Evolutionary conservation across 768 basidiomycete species (phyloP).

Genomic region (Phylloporus scabripes): DNA sequence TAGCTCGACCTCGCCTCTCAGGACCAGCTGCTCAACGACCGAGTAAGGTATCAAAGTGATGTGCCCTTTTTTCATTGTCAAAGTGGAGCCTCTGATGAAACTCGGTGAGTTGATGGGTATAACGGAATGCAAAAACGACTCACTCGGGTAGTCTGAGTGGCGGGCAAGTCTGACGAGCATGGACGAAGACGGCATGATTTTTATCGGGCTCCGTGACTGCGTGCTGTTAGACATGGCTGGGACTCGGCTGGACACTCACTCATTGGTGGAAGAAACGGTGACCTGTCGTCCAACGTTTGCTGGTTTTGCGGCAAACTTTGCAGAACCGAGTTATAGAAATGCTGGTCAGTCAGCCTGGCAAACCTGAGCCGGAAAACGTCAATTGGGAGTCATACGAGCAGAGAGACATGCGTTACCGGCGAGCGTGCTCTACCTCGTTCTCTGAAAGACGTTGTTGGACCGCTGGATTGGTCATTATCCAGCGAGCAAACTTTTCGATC

Average conservation of each 20-base stretch:
- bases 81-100: conserved; percentile 51
- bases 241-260: conserved; percentile 35
- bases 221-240: conserved; percentile 4
- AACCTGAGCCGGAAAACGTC: conserved; percentile 43
- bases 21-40: conserved; percentile 68
- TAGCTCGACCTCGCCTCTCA: conserved; percentile 69
- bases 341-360: conserved; percentile 67
- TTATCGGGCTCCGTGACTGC: conserved; percentile 77
- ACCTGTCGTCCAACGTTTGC: conserved; percentile 68
- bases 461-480: conserved; percentile 64
- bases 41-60: conserved; percentile 77
- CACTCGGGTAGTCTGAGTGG: conserved; percentile 66
- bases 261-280: conserved; percentile 71
- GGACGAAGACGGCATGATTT: conserved; percentile 72
- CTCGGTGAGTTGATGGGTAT: not conserved
- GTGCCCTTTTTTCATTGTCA: conserved; percentile 75
- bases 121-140: conserved; percentile 18
- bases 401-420: conserved; percentile 41
- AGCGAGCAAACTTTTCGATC: conserved; percentile 87
- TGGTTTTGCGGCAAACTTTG: conserved; percentile 77
- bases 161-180: conserved; percentile 67
- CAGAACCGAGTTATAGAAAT: conserved; percentile 75
- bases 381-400: not conserved
- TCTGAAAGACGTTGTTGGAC: conserved; percentile 76
- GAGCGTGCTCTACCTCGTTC: conserved; percentile 77